These are phyloP conservation scores for Gossypium mustelinum DNA, from an alignment of 345 rosid species.

Conservation along the genomic window DNA sequence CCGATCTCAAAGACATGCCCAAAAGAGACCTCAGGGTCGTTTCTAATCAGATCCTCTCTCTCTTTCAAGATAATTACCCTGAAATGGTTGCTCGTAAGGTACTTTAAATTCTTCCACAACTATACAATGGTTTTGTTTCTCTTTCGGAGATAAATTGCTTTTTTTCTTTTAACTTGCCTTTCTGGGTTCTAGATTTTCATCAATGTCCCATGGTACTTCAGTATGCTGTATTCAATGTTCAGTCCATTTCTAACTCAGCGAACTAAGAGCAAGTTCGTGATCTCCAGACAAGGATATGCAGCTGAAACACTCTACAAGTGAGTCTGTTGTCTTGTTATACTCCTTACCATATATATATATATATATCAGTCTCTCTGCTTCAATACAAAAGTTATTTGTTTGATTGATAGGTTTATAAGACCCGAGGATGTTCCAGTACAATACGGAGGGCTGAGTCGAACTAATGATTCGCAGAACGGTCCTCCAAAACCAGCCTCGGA, in stretches of 20 bases:
- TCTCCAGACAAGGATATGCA: slow-evolving; percentile 80
- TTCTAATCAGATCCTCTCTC: slow-evolving; percentile 81
- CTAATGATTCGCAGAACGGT: slow-evolving; percentile 22
- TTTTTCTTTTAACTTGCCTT: background rate
- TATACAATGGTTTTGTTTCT: too few species aligned
- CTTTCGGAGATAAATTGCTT: background rate
- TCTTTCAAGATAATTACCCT: slow-evolving; percentile 96
- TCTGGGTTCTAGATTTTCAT: slow-evolving; percentile 60
- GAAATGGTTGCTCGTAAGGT: slow-evolving; percentile 99
- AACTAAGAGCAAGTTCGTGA: slow-evolving; percentile 94
- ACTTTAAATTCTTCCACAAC: background rate
- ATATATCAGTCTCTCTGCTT: background rate
- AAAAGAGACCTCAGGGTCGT: slow-evolving; percentile 88
- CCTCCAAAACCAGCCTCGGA: slow-evolving; percentile 33
- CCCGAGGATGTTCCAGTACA: slow-evolving; percentile 29
- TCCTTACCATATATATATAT: background rate
- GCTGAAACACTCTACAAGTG: slow-evolving; percentile 90
- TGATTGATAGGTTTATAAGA: slow-evolving; percentile 56
- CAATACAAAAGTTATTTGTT: background rate
- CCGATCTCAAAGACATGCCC: slow-evolving; percentile 97
- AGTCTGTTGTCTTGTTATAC: background rate
- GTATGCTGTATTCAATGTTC: slow-evolving; percentile 73
- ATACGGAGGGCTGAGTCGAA: slow-evolving; percentile 3
- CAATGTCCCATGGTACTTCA: slow-evolving; percentile 99
- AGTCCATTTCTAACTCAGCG: slow-evolving; percentile 92